Base-by-base conservation (phyloP, 768 basidiomycete species). In the Clitopilus passeckerianus region DNA sequence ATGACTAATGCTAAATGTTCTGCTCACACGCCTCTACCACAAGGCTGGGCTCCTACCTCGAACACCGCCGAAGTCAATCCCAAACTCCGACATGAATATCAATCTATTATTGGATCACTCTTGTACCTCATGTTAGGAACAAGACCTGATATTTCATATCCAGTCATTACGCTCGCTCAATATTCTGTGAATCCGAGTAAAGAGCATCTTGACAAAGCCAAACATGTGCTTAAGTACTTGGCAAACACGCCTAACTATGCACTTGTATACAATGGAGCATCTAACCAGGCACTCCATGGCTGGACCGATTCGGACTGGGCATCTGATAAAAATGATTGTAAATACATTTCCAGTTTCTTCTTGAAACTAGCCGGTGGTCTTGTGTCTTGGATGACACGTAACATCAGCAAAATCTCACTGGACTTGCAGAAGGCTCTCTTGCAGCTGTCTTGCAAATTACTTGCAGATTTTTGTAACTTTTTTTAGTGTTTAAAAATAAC, bases 41-140 rank as follows among this genome's bases (percentile, higher is more conserved):
- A 56, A 4, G 60, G 60, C 5, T 61, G 30, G 5, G 30, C 1
- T 6, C 57, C 57, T 5, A 53, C 1, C 16, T 9, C 18, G 16
- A 53, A 35, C 34, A 53, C 16, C 6, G 50, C 33, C 2, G 33
- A 44, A 15, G 22, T 35, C 0, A 1, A 53, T 23, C 34, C 58
- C 4, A 22, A 18, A 35, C 50, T 53, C 10, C 34, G 53, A 53
- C 35, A 43, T 1, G 43, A 57, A 18, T 66, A 54, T 56, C 65
- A 60, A 24, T 52, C 44, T 5, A 34, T 59, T 1, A 59, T 67
- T 1, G 63, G 68, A 1, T 60, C 56, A 6, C 22, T 73, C 4
- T 61, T 70, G 37, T 75, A 69, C 58, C 54, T 65, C 0, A 64
- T 65, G n/a, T 58, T 67, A 0, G 64, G 22, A 6, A 44, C 41